Base-by-base conservation (phyloP, 306 rosid genomes). In the Acacia acuminata region DNA sequence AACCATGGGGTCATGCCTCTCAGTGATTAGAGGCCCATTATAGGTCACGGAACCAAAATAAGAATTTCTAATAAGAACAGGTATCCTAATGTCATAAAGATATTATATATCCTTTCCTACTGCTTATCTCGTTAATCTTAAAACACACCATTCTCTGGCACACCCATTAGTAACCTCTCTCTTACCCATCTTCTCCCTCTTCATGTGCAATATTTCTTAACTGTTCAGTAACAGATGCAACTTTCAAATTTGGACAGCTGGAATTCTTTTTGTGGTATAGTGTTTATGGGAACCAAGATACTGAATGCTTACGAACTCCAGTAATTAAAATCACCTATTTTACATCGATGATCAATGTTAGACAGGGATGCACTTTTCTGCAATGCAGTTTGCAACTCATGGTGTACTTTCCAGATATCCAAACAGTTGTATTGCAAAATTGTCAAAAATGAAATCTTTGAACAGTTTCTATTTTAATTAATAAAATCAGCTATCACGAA, bases 301-400 rank as follows among this genome's bases (percentile, higher is more conserved):
- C 56, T 20, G 4, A 70, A 73, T 3, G 19, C 56, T 82, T 68
- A n/a, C 60, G n/a, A 14, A 71, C 75, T 63, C 73, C 44, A 75
- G 61, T 56, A 34, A 60, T 44, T 64, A 72, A 65, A 45, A 79
- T 42, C 24, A 42, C 71, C 76, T 19, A 78, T 30, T 47, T 77
- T 47, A 71, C 74, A 83, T 77, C 56, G 13, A 45, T n/a, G 36
- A 44, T 45, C 56, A 71, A 13, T 24, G 76, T 44, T 32, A 66
- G 43, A 64, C 8, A 70, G 34, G 55, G 22, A 15, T 7, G 24
- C 56, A 71, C n/a, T n/a, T n/a, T n/a, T n/a, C n/a, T n/a, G n/a
- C n/a, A n/a, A n/a, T n/a, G n/a, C n/a, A n/a, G n/a, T n/a, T n/a
- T n/a, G n/a, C n/a, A n/a, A n/a, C 65, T 70, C 9, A 38, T 22